Conservation (phyloP, 1,139 yeast species). For the Hyphopichia wangnamkhiaoensis region DNA sequence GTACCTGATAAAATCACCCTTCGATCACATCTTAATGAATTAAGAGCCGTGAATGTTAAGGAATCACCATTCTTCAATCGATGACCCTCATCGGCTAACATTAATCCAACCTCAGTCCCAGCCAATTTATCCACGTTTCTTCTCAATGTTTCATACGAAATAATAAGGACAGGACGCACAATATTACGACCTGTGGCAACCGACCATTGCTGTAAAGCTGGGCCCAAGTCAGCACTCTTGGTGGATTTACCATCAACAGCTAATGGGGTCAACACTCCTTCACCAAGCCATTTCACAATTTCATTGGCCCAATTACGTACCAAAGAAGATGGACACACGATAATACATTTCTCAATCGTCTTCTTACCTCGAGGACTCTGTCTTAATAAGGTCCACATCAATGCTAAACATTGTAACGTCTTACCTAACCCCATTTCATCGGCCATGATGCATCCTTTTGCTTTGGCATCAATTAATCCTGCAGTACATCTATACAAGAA, state of each 20-base stretch:
- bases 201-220: conserved; percentile 83
- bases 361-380: conserved; percentile 90
- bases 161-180: conserved; percentile 89
- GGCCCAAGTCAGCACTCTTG: conserved; percentile 64
- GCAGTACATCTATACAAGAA: conserved; percentile 88
- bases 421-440: conserved; percentile 99
- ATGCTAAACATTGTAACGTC: conserved; percentile 87
- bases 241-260: conserved; percentile 90
- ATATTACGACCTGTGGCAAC: conserved; percentile 84
- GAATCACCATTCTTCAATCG: conserved; percentile 94
- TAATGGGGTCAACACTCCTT: conserved; percentile 81
- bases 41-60: conserved; percentile 83
- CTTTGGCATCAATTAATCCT: conserved; percentile 81
- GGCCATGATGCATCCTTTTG: conserved; percentile 98
- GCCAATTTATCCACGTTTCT: conserved; percentile 78
- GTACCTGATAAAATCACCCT: conserved; percentile 95
- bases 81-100: conserved; percentile 97
- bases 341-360: conserved; percentile 85
- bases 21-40: conserved; percentile 78
- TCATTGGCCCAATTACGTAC: conserved; percentile 99
- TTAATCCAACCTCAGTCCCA: conserved; percentile 80
- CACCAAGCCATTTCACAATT: conserved; percentile 93
- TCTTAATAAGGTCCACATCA: conserved; percentile 89
- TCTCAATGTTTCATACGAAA: conserved; percentile 93
- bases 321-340: conserved; percentile 93